Percentiles rank a stretch among this genome's conserved stretches.
These are phyloP conservation scores for Bruguiera gymnorhiza DNA, from an alignment of 345 rosid species.

Conservation along the genomic window DNA sequence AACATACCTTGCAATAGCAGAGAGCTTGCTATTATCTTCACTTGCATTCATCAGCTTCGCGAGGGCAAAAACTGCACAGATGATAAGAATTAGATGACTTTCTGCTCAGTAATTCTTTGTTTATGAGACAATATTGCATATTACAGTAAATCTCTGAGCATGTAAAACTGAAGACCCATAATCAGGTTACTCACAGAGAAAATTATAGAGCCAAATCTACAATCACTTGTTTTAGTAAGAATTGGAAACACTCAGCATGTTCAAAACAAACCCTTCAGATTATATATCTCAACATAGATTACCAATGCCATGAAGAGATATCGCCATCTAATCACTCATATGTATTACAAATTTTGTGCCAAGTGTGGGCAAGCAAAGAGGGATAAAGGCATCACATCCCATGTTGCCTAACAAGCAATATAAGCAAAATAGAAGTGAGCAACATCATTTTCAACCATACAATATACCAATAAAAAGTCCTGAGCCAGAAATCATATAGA, in stretches of 20 bases:
- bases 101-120: background rate
- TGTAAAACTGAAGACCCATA: background rate
- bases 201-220: background rate
- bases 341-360: no score
- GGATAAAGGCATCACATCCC: no score
- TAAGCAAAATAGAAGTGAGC: no score
- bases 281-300: no score
- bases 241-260: no score
- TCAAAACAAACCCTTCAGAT: no score
- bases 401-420: no score
- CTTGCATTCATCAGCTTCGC: constrained; percentile 93
- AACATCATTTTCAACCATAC: background rate
- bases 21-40: constrained; percentile 84
- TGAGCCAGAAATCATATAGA: background rate
- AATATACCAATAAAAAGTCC: background rate
- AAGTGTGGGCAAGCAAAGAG: no score
- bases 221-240: background rate
- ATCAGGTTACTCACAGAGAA: background rate
- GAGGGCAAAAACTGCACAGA: constrained; percentile 69
- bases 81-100: background rate
- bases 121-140: background rate
- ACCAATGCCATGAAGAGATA: no score
- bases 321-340: no score
- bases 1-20: constrained; percentile 89
- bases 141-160: background rate